phyloP scores from a whole-genome alignment of 179 eudicot genomes.

The Silene vulgaris region DNA sequence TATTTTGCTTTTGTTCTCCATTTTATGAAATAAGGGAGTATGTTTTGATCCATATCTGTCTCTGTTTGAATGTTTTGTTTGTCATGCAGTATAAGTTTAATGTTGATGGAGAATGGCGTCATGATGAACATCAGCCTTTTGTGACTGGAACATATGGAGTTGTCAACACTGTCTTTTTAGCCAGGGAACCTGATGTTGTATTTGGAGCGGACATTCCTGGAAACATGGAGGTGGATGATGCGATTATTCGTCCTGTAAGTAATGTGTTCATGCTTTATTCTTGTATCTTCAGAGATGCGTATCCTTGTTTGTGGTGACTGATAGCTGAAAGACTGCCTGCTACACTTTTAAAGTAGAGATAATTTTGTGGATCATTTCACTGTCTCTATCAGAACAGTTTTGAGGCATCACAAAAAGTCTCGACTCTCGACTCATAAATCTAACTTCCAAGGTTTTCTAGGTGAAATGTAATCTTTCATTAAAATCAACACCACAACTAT shows the following conservation, averaged over 20 bases:
- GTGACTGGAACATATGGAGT: constrained; percentile 58
- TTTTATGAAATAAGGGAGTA: not conserved
- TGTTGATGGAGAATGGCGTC: constrained; percentile 95
- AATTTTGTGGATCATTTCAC: not conserved
- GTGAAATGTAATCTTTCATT: too few species aligned
- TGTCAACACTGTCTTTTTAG: constrained; percentile 69
- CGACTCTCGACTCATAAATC: not conserved
- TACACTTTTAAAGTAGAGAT: not conserved
- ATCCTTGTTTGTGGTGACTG: not conserved
- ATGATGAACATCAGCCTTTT: constrained; percentile 72
- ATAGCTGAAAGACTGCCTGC: not conserved
- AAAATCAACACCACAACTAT: too few species aligned
- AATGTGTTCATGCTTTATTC: not conserved
- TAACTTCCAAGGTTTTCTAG: too few species aligned
- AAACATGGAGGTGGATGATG: constrained; percentile 90
- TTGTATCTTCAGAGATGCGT: not conserved
- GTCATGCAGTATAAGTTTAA: constrained; percentile 79
- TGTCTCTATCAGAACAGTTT: not conserved
- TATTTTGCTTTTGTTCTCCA: not conserved
- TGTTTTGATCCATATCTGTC: constrained; percentile 5
- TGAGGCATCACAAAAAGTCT: not conserved
- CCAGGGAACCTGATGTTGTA: constrained; percentile 47
- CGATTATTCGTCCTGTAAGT: constrained; percentile 43
- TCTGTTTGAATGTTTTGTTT: constrained; percentile 22
- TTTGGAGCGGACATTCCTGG: constrained; percentile 43